Evolutionary conservation across 129 eudicot genomes (phyloP).

Genomic region (Heracleum sosnowskyi): DNA sequence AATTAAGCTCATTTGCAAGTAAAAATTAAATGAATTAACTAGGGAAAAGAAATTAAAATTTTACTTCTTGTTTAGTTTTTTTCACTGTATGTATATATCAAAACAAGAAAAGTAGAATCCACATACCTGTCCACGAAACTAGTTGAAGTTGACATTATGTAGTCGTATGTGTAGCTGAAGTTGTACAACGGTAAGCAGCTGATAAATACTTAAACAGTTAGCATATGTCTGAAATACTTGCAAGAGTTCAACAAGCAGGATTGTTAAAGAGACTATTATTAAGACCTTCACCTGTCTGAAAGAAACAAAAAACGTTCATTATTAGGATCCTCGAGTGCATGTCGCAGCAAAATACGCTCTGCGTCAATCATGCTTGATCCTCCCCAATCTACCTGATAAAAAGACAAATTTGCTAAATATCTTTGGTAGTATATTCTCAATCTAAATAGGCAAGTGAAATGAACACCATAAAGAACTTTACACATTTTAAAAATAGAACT

Average conservation of each 20-base stretch:
- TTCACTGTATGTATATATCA: background rate
- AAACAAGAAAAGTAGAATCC: background rate
- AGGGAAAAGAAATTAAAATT: background rate
- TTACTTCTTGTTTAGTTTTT: background rate
- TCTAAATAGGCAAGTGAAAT: background rate
- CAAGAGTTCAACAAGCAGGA: background rate
- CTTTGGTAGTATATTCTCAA: background rate
- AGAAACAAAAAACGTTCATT: constrained; percentile 85
- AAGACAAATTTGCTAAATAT: constrained; percentile 19
- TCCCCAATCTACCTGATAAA: constrained; percentile 92
- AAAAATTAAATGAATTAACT: background rate
- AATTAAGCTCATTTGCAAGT: background rate
- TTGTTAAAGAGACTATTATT: background rate
- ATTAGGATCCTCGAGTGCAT: constrained; percentile 66
- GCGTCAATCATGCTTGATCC: constrained; percentile 97
- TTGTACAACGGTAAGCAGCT: constrained; percentile 96
- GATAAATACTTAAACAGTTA: constrained; percentile 24
- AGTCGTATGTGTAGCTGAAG: constrained; percentile 96
- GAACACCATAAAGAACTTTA: background rate
- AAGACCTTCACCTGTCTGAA: constrained; percentile 66
- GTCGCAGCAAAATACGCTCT: constrained; percentile 74
- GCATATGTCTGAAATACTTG: background rate
- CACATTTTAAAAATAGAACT: background rate
- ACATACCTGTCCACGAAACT: constrained; percentile 93
- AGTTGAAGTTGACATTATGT: constrained; percentile 85